Conservation (phyloP, 441 rosid genomes). For the Lepidium campestre region DNA sequence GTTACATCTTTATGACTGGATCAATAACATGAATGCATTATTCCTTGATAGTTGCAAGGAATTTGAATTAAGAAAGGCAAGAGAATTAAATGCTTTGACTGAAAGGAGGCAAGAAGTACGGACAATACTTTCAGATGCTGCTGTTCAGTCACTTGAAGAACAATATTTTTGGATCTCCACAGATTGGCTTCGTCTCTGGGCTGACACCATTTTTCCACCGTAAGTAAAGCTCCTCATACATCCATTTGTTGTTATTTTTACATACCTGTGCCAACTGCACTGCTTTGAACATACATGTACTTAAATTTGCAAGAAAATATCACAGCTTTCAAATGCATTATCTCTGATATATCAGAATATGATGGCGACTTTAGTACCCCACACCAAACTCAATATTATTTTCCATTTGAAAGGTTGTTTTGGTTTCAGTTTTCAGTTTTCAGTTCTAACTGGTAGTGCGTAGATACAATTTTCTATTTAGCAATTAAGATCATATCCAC, state of each 20-base stretch:
- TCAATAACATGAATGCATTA: conserved; percentile 52
- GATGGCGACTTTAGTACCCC: neutral
- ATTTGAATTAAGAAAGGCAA: conserved; percentile 58
- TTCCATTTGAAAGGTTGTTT: neutral
- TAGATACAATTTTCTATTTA: neutral
- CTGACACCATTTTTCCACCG: conserved; percentile 67
- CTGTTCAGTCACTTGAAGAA: conserved; percentile 63
- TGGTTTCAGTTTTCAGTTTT: conserved; percentile 9
- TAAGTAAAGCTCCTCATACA: conserved; percentile 41
- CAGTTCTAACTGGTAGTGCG: neutral
- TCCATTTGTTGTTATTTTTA: conserved; percentile 1
- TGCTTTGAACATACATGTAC: neutral
- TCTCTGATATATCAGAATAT: neutral
- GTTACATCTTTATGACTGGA: conserved; percentile 54
- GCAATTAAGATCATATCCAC: conserved; percentile 7
- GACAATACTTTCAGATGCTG: conserved; percentile 75
- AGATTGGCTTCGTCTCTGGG: conserved; percentile 97
- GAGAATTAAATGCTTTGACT: conserved; percentile 44
- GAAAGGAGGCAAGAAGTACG: conserved; percentile 85
- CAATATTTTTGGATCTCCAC: conserved; percentile 73
- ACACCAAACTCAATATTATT: neutral
- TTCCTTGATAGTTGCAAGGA: conserved; percentile 56
- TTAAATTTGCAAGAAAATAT: conserved; percentile 3
- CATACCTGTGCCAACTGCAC: conserved; percentile 3
- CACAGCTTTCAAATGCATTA: neutral